These are phyloP conservation scores for Pezicula radicicola DNA, from an alignment of 2,329 filamentous ascomycete species.

Conservation along the genomic window DNA sequence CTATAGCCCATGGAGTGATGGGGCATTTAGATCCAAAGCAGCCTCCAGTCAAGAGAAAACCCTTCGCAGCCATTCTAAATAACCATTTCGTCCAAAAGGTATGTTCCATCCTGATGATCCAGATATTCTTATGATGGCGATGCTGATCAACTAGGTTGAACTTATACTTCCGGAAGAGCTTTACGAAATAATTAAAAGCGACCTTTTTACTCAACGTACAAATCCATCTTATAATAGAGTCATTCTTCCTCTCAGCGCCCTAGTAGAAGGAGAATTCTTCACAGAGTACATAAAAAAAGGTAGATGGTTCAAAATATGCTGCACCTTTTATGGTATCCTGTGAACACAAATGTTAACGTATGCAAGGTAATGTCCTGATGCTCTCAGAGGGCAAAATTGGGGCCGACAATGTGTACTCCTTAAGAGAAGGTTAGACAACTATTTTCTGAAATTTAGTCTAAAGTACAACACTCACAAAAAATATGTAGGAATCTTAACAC, in stretches of 20 bases:
- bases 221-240: conserved; percentile 61
- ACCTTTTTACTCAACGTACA: conserved; percentile 41
- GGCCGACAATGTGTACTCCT: conserved; percentile 68
- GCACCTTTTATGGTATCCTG: not conserved
- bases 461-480: not conserved
- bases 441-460: not conserved
- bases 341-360: not conserved
- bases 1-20: conserved; percentile 67
- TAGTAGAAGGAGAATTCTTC: conserved; percentile 76
- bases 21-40: conserved; percentile 69
- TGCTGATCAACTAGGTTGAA: conserved; percentile 48
- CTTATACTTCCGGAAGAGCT: conserved; percentile 68
- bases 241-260: conserved; percentile 66
- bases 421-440: conserved; percentile 58
- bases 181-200: conserved; percentile 50
- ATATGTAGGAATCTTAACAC: conserved; percentile 59
- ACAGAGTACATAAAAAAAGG: conserved; percentile 73
- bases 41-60: conserved; percentile 68
- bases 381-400: conserved; percentile 73
- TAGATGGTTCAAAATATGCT: not conserved
- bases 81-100: conserved; percentile 70
- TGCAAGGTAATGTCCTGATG: conserved; percentile 73
- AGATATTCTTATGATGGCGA: conserved; percentile 1
- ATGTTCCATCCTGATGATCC: conserved; percentile 6
- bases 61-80: conserved; percentile 66